These are phyloP conservation scores for Beauveria pseudobassiana DNA, from an alignment of 2,329 filamentous ascomycete species.

Conservation along the genomic window DNA sequence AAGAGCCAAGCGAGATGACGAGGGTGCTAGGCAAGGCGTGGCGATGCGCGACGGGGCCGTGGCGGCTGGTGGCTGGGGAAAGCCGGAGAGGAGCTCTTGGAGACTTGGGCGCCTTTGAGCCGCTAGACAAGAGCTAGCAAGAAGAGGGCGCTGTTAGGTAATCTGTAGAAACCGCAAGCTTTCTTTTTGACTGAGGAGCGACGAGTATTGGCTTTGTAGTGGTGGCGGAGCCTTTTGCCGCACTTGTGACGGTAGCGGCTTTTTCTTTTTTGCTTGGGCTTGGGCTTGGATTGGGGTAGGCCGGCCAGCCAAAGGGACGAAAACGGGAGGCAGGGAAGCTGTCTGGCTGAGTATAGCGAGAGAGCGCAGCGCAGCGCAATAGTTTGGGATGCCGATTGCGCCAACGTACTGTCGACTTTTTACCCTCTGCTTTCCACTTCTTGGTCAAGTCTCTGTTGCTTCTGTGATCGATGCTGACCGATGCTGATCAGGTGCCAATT, in stretches of 20 bases:
- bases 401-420: not conserved
- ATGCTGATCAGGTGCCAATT: not conserved
- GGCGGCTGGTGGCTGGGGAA: conserved; percentile 1
- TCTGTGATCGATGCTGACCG: not conserved
- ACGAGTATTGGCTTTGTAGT: not conserved
- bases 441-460: not conserved
- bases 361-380: not conserved
- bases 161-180: not conserved
- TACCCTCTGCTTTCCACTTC: not conserved
- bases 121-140: not conserved
- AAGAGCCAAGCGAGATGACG: conserved; percentile 1
- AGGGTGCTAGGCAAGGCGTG: not conserved
- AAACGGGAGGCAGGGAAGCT: not conserved
- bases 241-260: not conserved
- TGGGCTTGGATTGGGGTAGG: not conserved
- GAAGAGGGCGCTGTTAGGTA: not conserved
- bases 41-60: not conserved
- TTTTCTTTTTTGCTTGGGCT: not conserved
- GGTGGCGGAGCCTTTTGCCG: not conserved
- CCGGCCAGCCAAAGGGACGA: not conserved
- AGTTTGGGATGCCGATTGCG: not conserved
- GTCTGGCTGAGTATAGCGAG: not conserved
- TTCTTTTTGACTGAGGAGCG: not conserved
- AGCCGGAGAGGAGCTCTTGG: not conserved
- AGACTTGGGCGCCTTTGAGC: not conserved